These are phyloP conservation scores for Hanseniaspora valbyensis DNA, from an alignment of 805 yeast genomes.

Conservation along the genomic window DNA sequence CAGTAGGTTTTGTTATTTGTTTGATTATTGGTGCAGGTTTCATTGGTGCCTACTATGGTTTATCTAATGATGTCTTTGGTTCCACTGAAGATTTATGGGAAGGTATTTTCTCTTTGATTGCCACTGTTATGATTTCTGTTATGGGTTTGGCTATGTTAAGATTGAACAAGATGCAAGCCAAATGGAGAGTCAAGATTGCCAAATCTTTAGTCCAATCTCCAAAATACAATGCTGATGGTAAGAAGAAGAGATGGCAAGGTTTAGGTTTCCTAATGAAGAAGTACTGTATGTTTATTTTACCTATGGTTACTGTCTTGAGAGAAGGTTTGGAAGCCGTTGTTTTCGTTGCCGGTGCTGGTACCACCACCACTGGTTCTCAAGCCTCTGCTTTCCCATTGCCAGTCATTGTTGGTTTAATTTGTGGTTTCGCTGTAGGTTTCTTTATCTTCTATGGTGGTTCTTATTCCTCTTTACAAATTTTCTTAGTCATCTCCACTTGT, in stretches of 20 bases:
- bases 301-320: slow-evolving; percentile 82
- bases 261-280: slow-evolving; percentile 50
- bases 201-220: slow-evolving; percentile 60
- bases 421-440: slow-evolving; percentile 64
- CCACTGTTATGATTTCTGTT: slow-evolving; percentile 73
- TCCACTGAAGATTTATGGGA: slow-evolving; percentile 91
- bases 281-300: slow-evolving; percentile 80
- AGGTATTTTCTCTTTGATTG: slow-evolving; percentile 86
- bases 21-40: slow-evolving; percentile 80
- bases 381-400: slow-evolving; percentile 83
- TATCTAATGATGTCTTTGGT: slow-evolving; percentile 76
- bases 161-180: slow-evolving; percentile 89
- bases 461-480: slow-evolving; percentile 69
- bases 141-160: slow-evolving; percentile 97
- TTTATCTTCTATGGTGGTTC: slow-evolving; percentile 75
- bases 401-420: slow-evolving; percentile 74
- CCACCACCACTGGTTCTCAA: slow-evolving; percentile 39
- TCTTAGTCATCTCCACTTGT: slow-evolving; percentile 77
- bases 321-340: slow-evolving; percentile 97
- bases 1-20: slow-evolving; percentile 66
- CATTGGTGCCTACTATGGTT: slow-evolving; percentile 82
- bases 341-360: slow-evolving; percentile 91
- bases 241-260: slow-evolving; percentile 19
- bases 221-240: slow-evolving; percentile 37
- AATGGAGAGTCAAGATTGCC: slow-evolving; percentile 94